Base-by-base conservation (phyloP, 108 stramenopile genomes). In the Conticribra weissflogii region DNA sequence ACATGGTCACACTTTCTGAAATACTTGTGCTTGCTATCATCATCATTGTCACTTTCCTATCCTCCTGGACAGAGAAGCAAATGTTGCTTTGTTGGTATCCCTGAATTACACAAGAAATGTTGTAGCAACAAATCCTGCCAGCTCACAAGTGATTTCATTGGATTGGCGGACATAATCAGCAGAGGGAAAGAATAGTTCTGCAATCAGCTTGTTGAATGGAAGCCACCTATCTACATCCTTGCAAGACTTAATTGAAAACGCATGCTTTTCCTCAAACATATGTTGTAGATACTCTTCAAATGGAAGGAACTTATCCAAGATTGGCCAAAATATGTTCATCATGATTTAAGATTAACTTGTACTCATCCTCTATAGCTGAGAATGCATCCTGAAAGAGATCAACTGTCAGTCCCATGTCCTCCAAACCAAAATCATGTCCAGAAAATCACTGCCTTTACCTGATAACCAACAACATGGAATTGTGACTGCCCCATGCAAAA, bases 371-470 rank as follows among this genome's bases (percentile, higher is more conserved):
- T 25, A 66, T 66, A 9, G 22, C 55, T 22, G 1, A 3, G 23
- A 66, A 56, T 4, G 65, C 53, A 0, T 16, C 18, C 15, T 66
- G 22, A 18, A 66, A 19, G 8, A 66, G 12, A 41, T 66, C 65
- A 18, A n/a, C n/a, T n/a, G n/a, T n/a, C n/a, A n/a, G n/a, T n/a
- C n/a, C n/a, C n/a, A n/a, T n/a, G n/a, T n/a, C 32, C 15, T 19
- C 34, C 18, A 25, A 34, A 9, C 54, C 53, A 53, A 33, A 66
- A 33, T 54, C 53, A 23, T 54, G 29, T 34, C 29, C 52, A 0
- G 51, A 9, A n/a, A 66, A 16, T 9, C 24, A 3, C 29, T 9
- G 8, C 25, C 12, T 18, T 66, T 66, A n/a, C 53, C 65, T 8
- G 52, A 16, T 18, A 66, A 25, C 51, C 51, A 66, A 0, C 65